These are phyloP conservation scores for Funneliformis caledonium DNA, from an alignment of 371 early-diverging fungal genomes.

Conservation along the genomic window DNA sequence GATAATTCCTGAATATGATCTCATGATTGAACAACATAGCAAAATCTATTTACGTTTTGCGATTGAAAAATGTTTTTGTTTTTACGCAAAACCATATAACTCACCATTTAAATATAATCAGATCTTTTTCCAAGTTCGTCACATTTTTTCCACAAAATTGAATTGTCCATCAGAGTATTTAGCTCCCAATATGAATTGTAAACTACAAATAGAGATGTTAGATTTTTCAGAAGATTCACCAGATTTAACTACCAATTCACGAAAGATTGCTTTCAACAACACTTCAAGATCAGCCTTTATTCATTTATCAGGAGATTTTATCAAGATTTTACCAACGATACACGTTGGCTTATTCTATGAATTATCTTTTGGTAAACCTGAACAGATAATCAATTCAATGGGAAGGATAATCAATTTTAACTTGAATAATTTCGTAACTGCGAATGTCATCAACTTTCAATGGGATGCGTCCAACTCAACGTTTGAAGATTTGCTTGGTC, in stretches of 20 bases:
- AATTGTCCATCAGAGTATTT: neutral
- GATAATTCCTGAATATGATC: conserved; percentile 17
- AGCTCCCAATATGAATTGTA: neutral
- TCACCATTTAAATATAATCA: neutral
- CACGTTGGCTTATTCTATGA: conserved; percentile 4
- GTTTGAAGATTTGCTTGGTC: neutral
- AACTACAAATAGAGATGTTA: neutral
- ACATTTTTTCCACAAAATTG: conserved; percentile 1
- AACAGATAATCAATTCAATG: neutral
- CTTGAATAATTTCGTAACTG: neutral
- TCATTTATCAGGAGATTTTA: conserved; percentile 6
- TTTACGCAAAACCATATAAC: neutral
- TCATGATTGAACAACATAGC: neutral
- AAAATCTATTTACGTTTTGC: conserved; percentile 3
- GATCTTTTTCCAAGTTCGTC: neutral
- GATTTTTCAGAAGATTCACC: neutral
- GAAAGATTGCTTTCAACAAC: neutral
- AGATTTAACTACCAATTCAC: neutral
- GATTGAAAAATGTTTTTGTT: conserved; percentile 14
- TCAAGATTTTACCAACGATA: neutral
- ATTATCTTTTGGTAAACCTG: neutral
- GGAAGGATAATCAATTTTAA: neutral
- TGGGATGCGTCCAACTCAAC: neutral
- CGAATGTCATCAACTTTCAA: neutral
- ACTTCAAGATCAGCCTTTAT: neutral